Percentiles rank a stretch among this genome's conserved stretches.
Evolutionary conservation across 2,329 filamentous ascomycete genomes (phyloP).

Genomic region (Alternaria arbusti): DNA sequence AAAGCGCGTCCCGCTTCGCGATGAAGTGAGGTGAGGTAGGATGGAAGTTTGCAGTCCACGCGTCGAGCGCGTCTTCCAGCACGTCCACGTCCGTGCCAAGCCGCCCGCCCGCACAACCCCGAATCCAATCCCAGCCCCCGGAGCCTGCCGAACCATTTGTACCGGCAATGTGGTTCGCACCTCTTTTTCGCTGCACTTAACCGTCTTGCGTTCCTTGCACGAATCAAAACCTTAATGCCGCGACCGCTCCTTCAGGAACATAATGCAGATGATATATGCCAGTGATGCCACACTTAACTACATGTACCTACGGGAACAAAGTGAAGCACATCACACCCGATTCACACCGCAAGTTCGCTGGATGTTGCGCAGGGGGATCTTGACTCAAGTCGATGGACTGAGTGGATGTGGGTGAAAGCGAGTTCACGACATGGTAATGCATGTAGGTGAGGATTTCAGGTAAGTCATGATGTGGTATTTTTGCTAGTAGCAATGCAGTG

Average conservation of each 20-base stretch:
- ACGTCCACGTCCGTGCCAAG: not conserved
- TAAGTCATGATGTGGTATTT: conserved; percentile 4
- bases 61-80: not conserved
- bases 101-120: not conserved
- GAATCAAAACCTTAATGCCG: conserved; percentile 39
- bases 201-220: conserved; percentile 20
- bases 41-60: conserved; percentile 1
- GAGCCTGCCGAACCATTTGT: conserved; percentile 11
- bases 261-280: conserved; percentile 25
- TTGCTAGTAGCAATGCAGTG: not conserved
- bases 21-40: conserved; percentile 9
- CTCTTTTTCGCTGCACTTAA: conserved; percentile 13
- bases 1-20: not conserved
- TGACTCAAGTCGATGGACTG: not conserved
- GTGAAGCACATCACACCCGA: not conserved
- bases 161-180: conserved; percentile 10
- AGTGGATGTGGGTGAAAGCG: not conserved
- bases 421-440: not conserved
- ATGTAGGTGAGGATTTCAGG: not conserved
- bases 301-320: conserved; percentile 7
- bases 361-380: not conserved
- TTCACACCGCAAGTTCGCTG: not conserved
- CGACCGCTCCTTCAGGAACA: conserved; percentile 34
- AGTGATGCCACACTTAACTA: conserved; percentile 1
- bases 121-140: not conserved